These are phyloP conservation scores for Xerocomellus intermedius DNA, from an alignment of 768 basidiomycete genomes.

Conservation along the genomic window DNA sequence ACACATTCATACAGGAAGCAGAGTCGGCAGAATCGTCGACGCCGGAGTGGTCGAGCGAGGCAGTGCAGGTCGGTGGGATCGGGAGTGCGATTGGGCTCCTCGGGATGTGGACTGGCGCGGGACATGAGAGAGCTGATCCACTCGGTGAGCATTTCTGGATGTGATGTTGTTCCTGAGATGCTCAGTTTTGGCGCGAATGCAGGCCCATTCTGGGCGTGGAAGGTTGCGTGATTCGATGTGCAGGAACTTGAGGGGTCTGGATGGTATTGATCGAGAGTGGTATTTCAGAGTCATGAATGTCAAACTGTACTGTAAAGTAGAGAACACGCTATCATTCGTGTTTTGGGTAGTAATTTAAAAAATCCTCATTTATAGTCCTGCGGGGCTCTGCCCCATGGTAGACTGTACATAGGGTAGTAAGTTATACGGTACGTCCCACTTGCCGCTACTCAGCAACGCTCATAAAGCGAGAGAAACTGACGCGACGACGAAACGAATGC, in stretches of 20 bases:
- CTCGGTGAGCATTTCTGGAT: constrained; percentile 34
- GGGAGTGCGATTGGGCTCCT: constrained; percentile 53
- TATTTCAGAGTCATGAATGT: background rate
- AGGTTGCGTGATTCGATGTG: constrained; percentile 30
- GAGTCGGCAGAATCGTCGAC: constrained; percentile 28
- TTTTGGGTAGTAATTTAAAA: too few relatives aligned
- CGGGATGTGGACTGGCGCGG: constrained; percentile 55
- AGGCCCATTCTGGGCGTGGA: constrained; percentile 48
- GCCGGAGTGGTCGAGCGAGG: constrained; percentile 53
- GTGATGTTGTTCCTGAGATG: background rate
- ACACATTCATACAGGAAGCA: constrained; percentile 32
- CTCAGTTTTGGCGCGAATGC: background rate
- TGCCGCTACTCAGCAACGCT: too few relatives aligned
- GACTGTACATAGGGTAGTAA: too few relatives aligned
- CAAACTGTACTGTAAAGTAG: too few relatives aligned
- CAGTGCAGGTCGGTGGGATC: constrained; percentile 54
- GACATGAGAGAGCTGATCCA: constrained; percentile 44
- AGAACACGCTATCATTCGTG: too few relatives aligned
- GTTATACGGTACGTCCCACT: too few relatives aligned
- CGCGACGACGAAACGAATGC: too few relatives aligned
- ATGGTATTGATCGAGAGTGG: background rate
- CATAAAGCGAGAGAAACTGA: too few relatives aligned
- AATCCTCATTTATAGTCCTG: too few relatives aligned
- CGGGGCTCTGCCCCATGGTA: too few relatives aligned
- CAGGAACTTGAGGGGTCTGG: background rate